Evolutionary conservation across 257 asterid species (phyloP).

Genomic region (Penstemon barbatus): DNA sequence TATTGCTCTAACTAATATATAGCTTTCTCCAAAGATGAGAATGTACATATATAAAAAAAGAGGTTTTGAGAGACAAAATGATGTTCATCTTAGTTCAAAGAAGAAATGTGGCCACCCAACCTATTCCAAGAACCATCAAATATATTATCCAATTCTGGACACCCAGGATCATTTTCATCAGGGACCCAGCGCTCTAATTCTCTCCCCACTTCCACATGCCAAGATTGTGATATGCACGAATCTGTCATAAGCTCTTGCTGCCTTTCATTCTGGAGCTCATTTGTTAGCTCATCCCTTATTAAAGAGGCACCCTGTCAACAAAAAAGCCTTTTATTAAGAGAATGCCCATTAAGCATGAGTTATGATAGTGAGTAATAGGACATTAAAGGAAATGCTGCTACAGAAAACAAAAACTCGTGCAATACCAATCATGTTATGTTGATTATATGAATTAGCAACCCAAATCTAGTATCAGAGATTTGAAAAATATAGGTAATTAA

Average conservation of each 20-base stretch:
- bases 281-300: slow-evolving; percentile 57
- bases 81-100: slow-evolving; percentile 4
- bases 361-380: no score
- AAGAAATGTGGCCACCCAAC: slow-evolving; percentile 34
- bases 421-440: no score
- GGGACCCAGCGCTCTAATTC: slow-evolving; percentile 95
- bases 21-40: neutral
- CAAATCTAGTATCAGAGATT: neutral
- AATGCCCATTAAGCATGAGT: no score
- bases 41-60: no score
- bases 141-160: slow-evolving; percentile 74
- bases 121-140: slow-evolving; percentile 89
- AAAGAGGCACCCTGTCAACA: slow-evolving; percentile 66
- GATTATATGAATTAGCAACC: no score
- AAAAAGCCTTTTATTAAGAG: slow-evolving; percentile 9
- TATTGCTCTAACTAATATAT: slow-evolving; percentile 14
- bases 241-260: slow-evolving; percentile 86
- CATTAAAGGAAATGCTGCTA: no score
- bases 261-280: slow-evolving; percentile 64
- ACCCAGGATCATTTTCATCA: slow-evolving; percentile 68
- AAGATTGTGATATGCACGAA: slow-evolving; percentile 82
- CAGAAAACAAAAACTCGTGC: no score
- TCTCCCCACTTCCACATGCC: slow-evolving; percentile 62
- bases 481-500: neutral
- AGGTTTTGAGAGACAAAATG: no score